Conservation (phyloP, 306 rosid genomes). For the Alnus glutinosa region DNA sequence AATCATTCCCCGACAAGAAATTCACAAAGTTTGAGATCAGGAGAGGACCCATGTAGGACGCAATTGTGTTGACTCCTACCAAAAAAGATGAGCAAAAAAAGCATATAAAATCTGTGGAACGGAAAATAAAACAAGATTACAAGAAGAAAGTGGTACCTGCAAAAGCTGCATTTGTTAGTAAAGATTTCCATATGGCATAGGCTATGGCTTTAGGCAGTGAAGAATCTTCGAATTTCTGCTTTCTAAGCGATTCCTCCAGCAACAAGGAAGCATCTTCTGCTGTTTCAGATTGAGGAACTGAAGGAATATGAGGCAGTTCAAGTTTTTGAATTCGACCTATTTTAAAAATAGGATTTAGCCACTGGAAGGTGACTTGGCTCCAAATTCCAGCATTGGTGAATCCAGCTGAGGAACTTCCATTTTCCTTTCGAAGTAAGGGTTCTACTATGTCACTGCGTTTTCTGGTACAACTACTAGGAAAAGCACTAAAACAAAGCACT, state of each 20-base stretch:
- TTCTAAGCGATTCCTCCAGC: slow-evolving; percentile 63
- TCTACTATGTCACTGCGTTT: slow-evolving; percentile 40
- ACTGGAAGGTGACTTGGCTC: slow-evolving; percentile 68
- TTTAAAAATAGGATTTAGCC: slow-evolving; percentile 78
- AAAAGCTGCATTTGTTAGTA: slow-evolving; percentile 67
- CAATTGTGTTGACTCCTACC: slow-evolving; percentile 72
- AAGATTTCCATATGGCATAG: slow-evolving; percentile 49
- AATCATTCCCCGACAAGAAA: slow-evolving; percentile 47
- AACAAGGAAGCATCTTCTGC: slow-evolving; percentile 56
- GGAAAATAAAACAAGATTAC: not conserved
- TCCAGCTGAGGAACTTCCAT: slow-evolving; percentile 18
- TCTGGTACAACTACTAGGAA: slow-evolving; percentile 27
- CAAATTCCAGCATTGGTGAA: slow-evolving; percentile 55
- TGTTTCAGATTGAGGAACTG: slow-evolving; percentile 65
- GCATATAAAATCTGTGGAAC: slow-evolving; percentile 6
- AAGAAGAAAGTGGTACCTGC: slow-evolving; percentile 52
- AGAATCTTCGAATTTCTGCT: slow-evolving; percentile 53
- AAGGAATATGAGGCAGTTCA: slow-evolving; percentile 63
- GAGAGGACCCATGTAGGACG: slow-evolving; percentile 77
- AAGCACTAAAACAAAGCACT: slow-evolving; percentile 47
- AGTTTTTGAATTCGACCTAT: slow-evolving; percentile 64
- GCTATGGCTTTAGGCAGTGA: slow-evolving; percentile 61
- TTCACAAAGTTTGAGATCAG: slow-evolving; percentile 75
- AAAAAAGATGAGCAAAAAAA: slow-evolving; percentile 1
- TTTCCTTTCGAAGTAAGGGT: slow-evolving; percentile 48